Evolutionary conservation across 2,329 filamentous ascomycete species (phyloP).

Genomic region (Orbilia oligospora): DNA sequence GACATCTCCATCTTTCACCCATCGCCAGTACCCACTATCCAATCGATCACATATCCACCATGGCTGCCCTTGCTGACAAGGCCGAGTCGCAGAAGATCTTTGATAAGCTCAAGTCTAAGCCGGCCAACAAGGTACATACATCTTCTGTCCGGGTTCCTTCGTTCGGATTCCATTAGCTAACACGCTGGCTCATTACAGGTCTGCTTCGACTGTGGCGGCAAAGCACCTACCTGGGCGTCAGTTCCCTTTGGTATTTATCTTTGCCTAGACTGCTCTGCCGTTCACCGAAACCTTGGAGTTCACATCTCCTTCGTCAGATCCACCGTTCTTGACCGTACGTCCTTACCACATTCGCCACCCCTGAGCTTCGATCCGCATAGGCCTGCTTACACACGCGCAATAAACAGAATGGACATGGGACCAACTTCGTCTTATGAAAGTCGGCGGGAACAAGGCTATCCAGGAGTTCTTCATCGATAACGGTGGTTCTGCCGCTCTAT

Average conservation of each 20-base stretch:
- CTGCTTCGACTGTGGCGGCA: slow-evolving; percentile 98
- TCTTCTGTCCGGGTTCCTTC: slow-evolving; percentile 40
- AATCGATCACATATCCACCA: slow-evolving; percentile 65
- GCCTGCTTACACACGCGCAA: slow-evolving; percentile 31
- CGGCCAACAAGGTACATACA: slow-evolving; percentile 86
- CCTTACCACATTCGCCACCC: slow-evolving; percentile 13
- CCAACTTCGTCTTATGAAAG: slow-evolving; percentile 96
- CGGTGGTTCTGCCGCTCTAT: slow-evolving; percentile 90
- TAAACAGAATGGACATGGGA: slow-evolving; percentile 95
- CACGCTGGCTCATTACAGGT: slow-evolving; percentile 72
- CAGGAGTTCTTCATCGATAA: slow-evolving; percentile 99
- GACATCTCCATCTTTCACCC: slow-evolving; percentile 70
- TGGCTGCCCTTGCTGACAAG: slow-evolving; percentile 81
- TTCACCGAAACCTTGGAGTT: slow-evolving; percentile 96
- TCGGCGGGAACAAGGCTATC: slow-evolving; percentile 96
- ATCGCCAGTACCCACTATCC: slow-evolving; percentile 14
- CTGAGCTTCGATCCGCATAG: slow-evolving; percentile 28
- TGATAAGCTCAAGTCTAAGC: slow-evolving; percentile 94
- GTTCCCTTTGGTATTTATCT: slow-evolving; percentile 98
- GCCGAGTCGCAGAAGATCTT: slow-evolving; percentile 97
- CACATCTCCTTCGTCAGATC: slow-evolving; percentile 99
- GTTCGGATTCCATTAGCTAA: slow-evolving; percentile 48
- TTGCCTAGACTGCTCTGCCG: slow-evolving; percentile 96
- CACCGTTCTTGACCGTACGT: slow-evolving; percentile 96
- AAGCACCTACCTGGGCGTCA: slow-evolving; percentile 98